Evolutionary conservation across 257 asterid species (phyloP).

Genomic region (Verbascum thapsus): DNA sequence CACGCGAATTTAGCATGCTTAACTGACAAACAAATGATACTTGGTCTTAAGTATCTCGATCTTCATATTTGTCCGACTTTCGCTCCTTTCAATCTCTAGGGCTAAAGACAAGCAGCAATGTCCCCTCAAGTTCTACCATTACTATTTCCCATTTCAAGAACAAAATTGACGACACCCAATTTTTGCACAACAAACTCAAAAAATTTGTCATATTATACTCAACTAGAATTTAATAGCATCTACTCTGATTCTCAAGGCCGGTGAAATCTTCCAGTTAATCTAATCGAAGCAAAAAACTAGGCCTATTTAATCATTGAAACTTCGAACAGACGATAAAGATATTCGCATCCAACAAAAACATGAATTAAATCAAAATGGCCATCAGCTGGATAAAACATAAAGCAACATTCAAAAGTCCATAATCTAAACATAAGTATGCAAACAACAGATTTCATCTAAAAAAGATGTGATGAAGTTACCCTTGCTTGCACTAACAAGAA

Average conservation of each 20-base stretch:
- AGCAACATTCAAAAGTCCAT: constrained; percentile 12
- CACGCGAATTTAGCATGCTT: neutral
- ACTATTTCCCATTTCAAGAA: neutral
- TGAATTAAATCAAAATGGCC: neutral
- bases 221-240: neutral
- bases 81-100: neutral
- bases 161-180: neutral
- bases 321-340: neutral
- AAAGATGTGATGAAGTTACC: constrained; percentile 49
- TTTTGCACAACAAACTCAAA: neutral
- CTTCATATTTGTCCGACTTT: constrained; percentile 1
- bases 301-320: neutral
- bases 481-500: constrained; percentile 99
- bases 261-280: neutral
- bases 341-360: neutral
- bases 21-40: neutral
- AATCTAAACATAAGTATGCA: neutral
- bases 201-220: too few relatives aligned
- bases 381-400: neutral
- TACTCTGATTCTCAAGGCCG: neutral
- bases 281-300: constrained; percentile 2
- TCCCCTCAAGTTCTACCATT: neutral
- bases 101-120: neutral
- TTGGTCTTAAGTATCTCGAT: neutral
- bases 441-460: neutral